Conservation (phyloP, 2,329 filamentous ascomycete genomes). For the Penicillium sp. region DNA sequence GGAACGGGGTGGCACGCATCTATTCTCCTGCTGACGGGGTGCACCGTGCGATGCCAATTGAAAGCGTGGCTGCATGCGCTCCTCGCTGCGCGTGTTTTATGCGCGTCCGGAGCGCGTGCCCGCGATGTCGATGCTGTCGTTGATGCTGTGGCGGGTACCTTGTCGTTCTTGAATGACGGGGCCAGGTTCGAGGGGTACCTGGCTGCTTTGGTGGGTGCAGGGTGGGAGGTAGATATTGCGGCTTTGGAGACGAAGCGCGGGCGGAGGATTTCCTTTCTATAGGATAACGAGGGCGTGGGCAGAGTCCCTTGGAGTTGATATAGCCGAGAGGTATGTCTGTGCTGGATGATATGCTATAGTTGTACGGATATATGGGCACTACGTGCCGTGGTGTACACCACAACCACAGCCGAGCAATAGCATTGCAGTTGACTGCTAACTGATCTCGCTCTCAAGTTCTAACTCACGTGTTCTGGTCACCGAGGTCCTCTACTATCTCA, state of each 20-base stretch:
- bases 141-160: slow-evolving; percentile 42
- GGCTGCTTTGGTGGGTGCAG: slow-evolving; percentile 45
- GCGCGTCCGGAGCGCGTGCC: background rate
- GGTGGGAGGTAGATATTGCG: slow-evolving; percentile 65
- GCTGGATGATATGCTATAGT: too few relatives aligned
- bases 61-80: slow-evolving; percentile 63
- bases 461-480: too few relatives aligned
- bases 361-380: too few relatives aligned
- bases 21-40: slow-evolving; percentile 64
- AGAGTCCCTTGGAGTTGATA: too few relatives aligned
- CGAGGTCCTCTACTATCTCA: too few relatives aligned
- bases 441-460: too few relatives aligned
- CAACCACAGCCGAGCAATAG: too few relatives aligned
- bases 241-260: slow-evolving; percentile 66
- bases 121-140: slow-evolving; percentile 18
- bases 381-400: too few relatives aligned
- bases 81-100: slow-evolving; percentile 41
- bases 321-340: too few relatives aligned
- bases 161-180: slow-evolving; percentile 42
- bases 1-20: slow-evolving; percentile 40
- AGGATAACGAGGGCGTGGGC: too few relatives aligned
- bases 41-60: slow-evolving; percentile 51
- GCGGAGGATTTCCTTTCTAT: slow-evolving; percentile 33
- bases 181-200: slow-evolving; percentile 47
- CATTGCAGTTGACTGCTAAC: too few relatives aligned